Conservation (phyloP, 805 yeast genomes). For the Saccharomycopsis malanga region DNA sequence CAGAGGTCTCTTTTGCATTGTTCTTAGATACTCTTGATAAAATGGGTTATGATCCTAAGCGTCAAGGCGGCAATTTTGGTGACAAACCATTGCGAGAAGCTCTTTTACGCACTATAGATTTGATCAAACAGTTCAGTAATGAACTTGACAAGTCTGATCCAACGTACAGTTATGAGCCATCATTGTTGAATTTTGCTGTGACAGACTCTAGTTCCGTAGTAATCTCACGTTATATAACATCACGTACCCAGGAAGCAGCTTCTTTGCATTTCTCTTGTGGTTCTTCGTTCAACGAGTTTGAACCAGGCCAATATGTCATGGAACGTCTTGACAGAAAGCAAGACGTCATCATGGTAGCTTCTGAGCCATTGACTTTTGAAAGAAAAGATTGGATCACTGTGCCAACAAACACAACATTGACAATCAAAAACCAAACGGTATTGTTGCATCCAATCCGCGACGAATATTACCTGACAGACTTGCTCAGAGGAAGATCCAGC, state of each 20-base stretch:
- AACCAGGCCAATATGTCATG: constrained; percentile 90
- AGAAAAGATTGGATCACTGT: constrained; percentile 97
- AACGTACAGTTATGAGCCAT: constrained; percentile 51
- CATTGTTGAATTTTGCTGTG: constrained; percentile 85
- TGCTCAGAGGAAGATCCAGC: constrained; percentile 61
- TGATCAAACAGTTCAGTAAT: constrained; percentile 73
- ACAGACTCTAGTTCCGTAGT: constrained; percentile 88
- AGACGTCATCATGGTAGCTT: constrained; percentile 92
- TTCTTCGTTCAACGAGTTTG: constrained; percentile 79
- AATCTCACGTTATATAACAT: constrained; percentile 81
- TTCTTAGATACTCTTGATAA: constrained; percentile 69
- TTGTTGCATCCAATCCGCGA: constrained; percentile 86
- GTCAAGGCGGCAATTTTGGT: constrained; percentile 40
- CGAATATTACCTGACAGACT: constrained; percentile 75
- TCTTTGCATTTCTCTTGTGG: constrained; percentile 93
- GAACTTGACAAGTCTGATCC: constrained; percentile 36
- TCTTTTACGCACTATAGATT: constrained; percentile 61
- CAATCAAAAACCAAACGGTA: constrained; percentile 80
- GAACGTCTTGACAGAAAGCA: constrained; percentile 89
- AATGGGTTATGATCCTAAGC: constrained; percentile 66
- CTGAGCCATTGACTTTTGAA: constrained; percentile 94
- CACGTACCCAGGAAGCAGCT: constrained; percentile 91
- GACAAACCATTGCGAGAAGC: constrained; percentile 61
- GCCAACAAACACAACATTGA: constrained; percentile 82
- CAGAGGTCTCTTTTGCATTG: constrained; percentile 91